Percentiles rank a stretch among this genome's conserved stretches.
Conservation (phyloP, 495 filamentous ascomycete species). For the Letharia columbiana region DNA sequence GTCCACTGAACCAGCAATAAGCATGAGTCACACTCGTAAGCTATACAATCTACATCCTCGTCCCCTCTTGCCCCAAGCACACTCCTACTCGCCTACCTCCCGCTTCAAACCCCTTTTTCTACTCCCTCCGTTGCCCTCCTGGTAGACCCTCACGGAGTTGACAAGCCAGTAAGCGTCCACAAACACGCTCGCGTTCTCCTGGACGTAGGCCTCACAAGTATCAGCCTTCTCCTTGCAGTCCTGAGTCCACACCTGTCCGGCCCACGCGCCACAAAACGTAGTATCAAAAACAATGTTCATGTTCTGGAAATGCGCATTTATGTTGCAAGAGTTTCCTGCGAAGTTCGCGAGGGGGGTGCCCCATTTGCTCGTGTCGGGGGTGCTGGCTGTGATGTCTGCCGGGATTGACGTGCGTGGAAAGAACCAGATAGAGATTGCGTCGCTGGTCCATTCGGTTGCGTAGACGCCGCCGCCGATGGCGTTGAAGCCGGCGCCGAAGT, state of each 20-base stretch:
- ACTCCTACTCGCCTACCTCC: constrained; percentile 6
- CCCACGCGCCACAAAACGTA: constrained; percentile 86
- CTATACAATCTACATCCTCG: neutral
- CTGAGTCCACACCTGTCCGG: constrained; percentile 42
- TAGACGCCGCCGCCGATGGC: constrained; percentile 64
- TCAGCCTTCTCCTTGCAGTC: constrained; percentile 12
- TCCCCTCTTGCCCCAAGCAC: neutral
- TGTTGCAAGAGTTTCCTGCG: constrained; percentile 50
- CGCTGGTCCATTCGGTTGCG: constrained; percentile 64
- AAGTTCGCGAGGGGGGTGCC: constrained; percentile 61
- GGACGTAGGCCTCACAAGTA: constrained; percentile 19
- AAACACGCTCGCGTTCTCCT: constrained; percentile 8
- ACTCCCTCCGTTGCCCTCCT: constrained; percentile 4
- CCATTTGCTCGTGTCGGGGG: constrained; percentile 55
- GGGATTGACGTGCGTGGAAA: constrained; percentile 60
- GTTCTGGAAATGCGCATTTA: constrained; percentile 56
- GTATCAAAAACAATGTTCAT: constrained; percentile 77
- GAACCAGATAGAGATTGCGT: constrained; percentile 66
- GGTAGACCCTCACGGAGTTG: constrained; percentile 20
- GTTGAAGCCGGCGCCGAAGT: constrained; percentile 69
- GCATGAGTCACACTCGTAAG: neutral
- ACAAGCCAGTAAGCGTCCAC: constrained; percentile 22
- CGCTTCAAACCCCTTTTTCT: constrained; percentile 9
- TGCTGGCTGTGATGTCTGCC: constrained; percentile 46
- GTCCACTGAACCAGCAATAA: no score